These are phyloP conservation scores for Fusarium nisikadoi DNA, from an alignment of 2,329 filamentous ascomycete species.

Conservation along the genomic window DNA sequence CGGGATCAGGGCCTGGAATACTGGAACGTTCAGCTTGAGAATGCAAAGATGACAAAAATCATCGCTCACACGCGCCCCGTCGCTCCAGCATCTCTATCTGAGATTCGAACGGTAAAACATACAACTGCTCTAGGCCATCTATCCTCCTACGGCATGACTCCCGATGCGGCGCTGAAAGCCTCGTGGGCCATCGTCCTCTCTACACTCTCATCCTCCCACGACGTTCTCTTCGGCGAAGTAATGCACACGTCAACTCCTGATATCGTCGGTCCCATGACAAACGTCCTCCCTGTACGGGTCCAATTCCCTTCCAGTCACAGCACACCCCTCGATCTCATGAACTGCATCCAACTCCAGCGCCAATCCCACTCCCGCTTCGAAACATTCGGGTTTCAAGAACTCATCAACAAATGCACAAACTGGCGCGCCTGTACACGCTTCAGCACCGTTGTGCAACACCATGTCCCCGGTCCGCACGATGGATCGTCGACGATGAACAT, in stretches of 20 bases:
- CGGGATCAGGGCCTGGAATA: conserved; percentile 55
- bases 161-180: conserved; percentile 65
- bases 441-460: conserved; percentile 65
- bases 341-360: conserved; percentile 61
- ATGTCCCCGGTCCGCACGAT: conserved; percentile 45
- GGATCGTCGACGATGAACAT: conserved; percentile 57
- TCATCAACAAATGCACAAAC: conserved; percentile 63
- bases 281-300: conserved; percentile 61
- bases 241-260: conserved; percentile 57
- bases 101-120: conserved; percentile 54
- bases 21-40: conserved; percentile 58
- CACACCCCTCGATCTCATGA: conserved; percentile 61
- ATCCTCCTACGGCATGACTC: conserved; percentile 57
- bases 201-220: conserved; percentile 58
- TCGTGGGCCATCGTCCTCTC: conserved; percentile 68
- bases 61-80: conserved; percentile 56
- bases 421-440: conserved; percentile 66
- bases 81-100: conserved; percentile 47
- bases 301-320: conserved; percentile 56
- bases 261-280: conserved; percentile 62
- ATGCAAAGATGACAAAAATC: conserved; percentile 59
- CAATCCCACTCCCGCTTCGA: conserved; percentile 60
- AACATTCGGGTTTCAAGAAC: conserved; percentile 61
- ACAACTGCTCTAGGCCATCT: conserved; percentile 55
- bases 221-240: conserved; percentile 67